Base-by-base conservation (phyloP, 805 yeast species). In the Schwanniomyces pseudopolymorphus region DNA sequence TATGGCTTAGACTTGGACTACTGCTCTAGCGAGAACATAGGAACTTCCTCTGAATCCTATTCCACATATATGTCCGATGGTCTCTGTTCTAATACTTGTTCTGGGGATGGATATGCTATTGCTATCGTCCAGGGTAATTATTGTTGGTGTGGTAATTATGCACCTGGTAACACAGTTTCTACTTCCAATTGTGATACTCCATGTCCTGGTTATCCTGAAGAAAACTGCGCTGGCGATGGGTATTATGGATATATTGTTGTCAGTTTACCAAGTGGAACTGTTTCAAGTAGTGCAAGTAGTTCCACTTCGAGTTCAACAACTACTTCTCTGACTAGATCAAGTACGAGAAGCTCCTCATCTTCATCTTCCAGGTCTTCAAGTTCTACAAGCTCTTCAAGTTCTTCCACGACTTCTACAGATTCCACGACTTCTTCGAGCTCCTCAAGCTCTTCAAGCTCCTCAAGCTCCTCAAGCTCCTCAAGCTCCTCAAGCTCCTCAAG, bases 61-160 rank as follows among this genome's bases (percentile, higher is more conserved):
- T 10, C 48, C 42, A 47, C 51, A 28, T 68, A 27, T 43, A 67
- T 70, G 75, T 72, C 78, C 25, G 78, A 73, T 52, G 89, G 89
- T 3, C 58, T 56, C 9, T 84, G 89, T 57, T 55, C 70, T 2
- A 69, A 64, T 39, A 60, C 66, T 17, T 84, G 89, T 56, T 14
- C 45, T 1, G 51, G 46, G 7, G 44, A 51, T n/a, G 78, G 77
- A 6, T 75, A 67, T 50, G 71, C 79, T 8, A 80, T 72, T 47
- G 89, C 81, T 14, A 73, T 84, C 35, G 62, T 83, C 31, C 81
- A 70, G 52, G 72, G 69, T n/a, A 50, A 64, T 33, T 33, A 66
- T 39, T 84, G 89, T 60, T 84, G 85, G 84, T 84, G 89, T 58
- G 73, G 87, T 5, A 73, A 83, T 55, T 50, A 56, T 7, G 61